Percentiles rank a stretch among this genome's conserved stretches.
Evolutionary conservation across 257 asterid genomes (phyloP).

Genomic region (Petrea volubilis): DNA sequence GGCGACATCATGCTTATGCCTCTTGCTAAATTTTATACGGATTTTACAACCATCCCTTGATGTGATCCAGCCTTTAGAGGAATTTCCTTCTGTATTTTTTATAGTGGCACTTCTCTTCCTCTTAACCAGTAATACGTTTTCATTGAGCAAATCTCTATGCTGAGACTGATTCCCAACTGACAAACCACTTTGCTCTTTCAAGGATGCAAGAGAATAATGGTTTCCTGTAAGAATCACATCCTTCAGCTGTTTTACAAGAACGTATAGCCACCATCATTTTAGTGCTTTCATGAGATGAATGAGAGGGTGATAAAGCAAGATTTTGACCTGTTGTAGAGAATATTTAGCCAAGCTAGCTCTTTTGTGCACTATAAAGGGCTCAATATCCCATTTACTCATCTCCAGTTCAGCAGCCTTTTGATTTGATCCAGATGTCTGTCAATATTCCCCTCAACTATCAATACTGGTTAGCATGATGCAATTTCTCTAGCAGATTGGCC

Average conservation of each 20-base stretch:
- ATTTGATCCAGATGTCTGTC: slow-evolving; percentile 38
- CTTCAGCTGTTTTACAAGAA: slow-evolving; percentile 50
- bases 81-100: slow-evolving; percentile 28
- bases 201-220: slow-evolving; percentile 44
- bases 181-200: slow-evolving; percentile 60
- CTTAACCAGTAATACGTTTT: slow-evolving; percentile 34
- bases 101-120: slow-evolving; percentile 30
- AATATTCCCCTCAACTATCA: slow-evolving; percentile 18
- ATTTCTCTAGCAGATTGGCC: too few relatives aligned
- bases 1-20: slow-evolving; percentile 39
- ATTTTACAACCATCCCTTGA: background rate
- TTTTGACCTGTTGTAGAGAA: slow-evolving; percentile 43
- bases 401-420: slow-evolving; percentile 37
- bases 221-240: slow-evolving; percentile 44
- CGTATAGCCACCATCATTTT: background rate
- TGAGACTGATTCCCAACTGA: slow-evolving; percentile 30
- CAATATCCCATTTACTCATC: slow-evolving; percentile 55
- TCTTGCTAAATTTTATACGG: slow-evolving; percentile 33
- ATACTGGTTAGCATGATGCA: background rate
- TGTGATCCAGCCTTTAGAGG: slow-evolving; percentile 21
- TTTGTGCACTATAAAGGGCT: slow-evolving; percentile 50
- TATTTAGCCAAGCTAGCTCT: slow-evolving; percentile 36
- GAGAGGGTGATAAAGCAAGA: background rate
- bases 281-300: background rate
- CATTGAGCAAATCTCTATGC: slow-evolving; percentile 28